Evolutionary conservation across 768 basidiomycete genomes (phyloP).

Genomic region (Xerocomellus intermedius): DNA sequence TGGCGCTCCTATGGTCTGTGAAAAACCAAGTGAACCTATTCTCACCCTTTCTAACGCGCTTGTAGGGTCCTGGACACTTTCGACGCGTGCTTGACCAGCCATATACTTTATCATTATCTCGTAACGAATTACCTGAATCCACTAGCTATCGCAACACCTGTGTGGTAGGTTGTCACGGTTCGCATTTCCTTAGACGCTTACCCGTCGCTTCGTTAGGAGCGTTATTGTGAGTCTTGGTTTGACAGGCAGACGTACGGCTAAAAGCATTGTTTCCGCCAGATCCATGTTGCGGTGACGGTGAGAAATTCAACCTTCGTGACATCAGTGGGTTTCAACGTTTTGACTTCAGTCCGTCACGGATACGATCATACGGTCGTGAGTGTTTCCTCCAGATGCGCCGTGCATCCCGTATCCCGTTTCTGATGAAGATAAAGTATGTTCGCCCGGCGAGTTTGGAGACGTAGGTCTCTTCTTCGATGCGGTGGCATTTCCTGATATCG

Average conservation of each 20-base stretch:
- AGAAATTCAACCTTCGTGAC: slow-evolving; percentile 16
- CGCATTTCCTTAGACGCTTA: background rate
- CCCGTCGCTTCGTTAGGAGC: slow-evolving; percentile 39
- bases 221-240: slow-evolving; percentile 41
- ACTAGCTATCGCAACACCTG: slow-evolving; percentile 38
- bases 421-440: slow-evolving; percentile 40
- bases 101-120: slow-evolving; percentile 58
- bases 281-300: slow-evolving; percentile 55
- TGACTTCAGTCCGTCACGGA: slow-evolving; percentile 43
- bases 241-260: background rate
- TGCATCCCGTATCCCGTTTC: background rate
- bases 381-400: background rate
- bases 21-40: background rate
- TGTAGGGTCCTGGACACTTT: slow-evolving; percentile 48
- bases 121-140: slow-evolving; percentile 52
- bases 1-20: slow-evolving; percentile 17
- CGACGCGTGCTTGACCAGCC: slow-evolving; percentile 48
- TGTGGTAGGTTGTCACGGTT: slow-evolving; percentile 38
- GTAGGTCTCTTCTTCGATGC: slow-evolving; percentile 33
- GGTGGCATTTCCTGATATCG: slow-evolving; percentile 26
- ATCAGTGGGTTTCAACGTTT: background rate
- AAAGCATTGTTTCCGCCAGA: slow-evolving; percentile 28
- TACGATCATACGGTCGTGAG: slow-evolving; percentile 44
- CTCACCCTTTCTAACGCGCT: background rate
- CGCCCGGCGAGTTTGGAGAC: slow-evolving; percentile 44